Conservation (phyloP, 2,329 filamentous ascomycete species). For the Colletotrichum tabaci region DNA sequence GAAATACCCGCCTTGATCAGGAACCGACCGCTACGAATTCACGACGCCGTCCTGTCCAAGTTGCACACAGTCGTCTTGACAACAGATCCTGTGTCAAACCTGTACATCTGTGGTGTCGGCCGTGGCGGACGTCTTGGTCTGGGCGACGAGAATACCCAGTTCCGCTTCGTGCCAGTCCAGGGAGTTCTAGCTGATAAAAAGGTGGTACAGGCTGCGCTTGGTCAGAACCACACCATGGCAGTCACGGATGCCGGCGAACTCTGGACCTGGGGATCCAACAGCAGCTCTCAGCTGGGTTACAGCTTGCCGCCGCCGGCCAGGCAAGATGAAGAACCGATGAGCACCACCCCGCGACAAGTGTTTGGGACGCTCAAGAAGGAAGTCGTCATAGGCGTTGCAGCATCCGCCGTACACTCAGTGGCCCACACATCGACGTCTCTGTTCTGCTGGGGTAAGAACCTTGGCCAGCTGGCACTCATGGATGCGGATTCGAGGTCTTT, state of each 20-base stretch:
- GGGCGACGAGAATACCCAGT: slow-evolving; percentile 91
- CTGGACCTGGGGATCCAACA: slow-evolving; percentile 95
- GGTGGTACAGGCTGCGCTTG: slow-evolving; percentile 83
- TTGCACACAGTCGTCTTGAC: slow-evolving; percentile 92
- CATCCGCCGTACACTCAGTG: slow-evolving; percentile 92
- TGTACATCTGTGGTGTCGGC: slow-evolving; percentile 94
- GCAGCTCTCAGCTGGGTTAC: slow-evolving; percentile 89
- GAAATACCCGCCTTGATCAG: slow-evolving; percentile 82
- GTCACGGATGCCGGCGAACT: slow-evolving; percentile 89
- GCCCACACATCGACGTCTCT: slow-evolving; percentile 85
- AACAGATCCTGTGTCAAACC: slow-evolving; percentile 87
- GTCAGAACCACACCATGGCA: slow-evolving; percentile 92
- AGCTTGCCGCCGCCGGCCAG: slow-evolving; percentile 75
- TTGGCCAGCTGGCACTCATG: slow-evolving; percentile 93
- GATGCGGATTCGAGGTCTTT: slow-evolving; percentile 95
- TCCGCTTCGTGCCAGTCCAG: slow-evolving; percentile 87
- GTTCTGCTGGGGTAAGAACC: slow-evolving; percentile 96
- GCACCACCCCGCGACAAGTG: slow-evolving; percentile 86
- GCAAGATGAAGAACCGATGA: slow-evolving; percentile 87
- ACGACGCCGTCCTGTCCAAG: slow-evolving; percentile 90
- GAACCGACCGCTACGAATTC: slow-evolving; percentile 80
- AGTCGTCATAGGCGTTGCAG: slow-evolving; percentile 83
- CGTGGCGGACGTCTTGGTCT: slow-evolving; percentile 90
- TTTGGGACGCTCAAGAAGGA: slow-evolving; percentile 95
- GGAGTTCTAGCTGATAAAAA: slow-evolving; percentile 82